These are phyloP conservation scores for Termitomyces heimii DNA, from an alignment of 768 basidiomycete genomes.

Conservation along the genomic window DNA sequence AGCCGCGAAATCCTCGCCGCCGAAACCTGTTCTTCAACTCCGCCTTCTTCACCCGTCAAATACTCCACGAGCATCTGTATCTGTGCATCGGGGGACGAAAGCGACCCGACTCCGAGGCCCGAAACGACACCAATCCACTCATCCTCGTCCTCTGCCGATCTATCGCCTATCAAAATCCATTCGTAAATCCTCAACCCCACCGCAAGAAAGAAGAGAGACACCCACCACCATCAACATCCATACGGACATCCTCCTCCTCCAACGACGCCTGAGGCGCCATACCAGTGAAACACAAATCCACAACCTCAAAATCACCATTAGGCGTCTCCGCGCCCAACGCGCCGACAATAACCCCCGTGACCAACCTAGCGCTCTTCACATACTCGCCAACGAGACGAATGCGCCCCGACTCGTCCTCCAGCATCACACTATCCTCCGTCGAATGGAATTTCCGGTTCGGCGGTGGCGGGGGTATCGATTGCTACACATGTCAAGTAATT, in stretches of 20 bases:
- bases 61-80: slow-evolving; percentile 89
- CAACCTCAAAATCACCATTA: slow-evolving; percentile 88
- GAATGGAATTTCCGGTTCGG: slow-evolving; percentile 72
- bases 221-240: slow-evolving; percentile 69
- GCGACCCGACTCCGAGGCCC: slow-evolving; percentile 74
- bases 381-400: slow-evolving; percentile 79
- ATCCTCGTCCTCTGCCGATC: slow-evolving; percentile 25
- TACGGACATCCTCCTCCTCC: slow-evolving; percentile 29
- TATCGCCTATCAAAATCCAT: not conserved
- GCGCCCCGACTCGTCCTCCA: slow-evolving; percentile 96
- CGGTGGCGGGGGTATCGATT: slow-evolving; percentile 83
- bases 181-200: slow-evolving; percentile 2
- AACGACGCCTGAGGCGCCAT: slow-evolving; percentile 63
- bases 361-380: slow-evolving; percentile 55
- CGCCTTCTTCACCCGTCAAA: slow-evolving; percentile 79
- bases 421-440: slow-evolving; percentile 71
- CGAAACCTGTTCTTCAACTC: slow-evolving; percentile 52
- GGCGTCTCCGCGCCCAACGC: slow-evolving; percentile 88
- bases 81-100: slow-evolving; percentile 59
- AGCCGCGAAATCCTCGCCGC: slow-evolving; percentile 76
- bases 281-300: slow-evolving; percentile 82
- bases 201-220: not conserved
- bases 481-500: slow-evolving; percentile 58
- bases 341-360: slow-evolving; percentile 90
- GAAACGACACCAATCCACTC: slow-evolving; percentile 85